Base-by-base conservation (phyloP, 2,329 filamentous ascomycete genomes). In the Ascochyta clinopodiicola region DNA sequence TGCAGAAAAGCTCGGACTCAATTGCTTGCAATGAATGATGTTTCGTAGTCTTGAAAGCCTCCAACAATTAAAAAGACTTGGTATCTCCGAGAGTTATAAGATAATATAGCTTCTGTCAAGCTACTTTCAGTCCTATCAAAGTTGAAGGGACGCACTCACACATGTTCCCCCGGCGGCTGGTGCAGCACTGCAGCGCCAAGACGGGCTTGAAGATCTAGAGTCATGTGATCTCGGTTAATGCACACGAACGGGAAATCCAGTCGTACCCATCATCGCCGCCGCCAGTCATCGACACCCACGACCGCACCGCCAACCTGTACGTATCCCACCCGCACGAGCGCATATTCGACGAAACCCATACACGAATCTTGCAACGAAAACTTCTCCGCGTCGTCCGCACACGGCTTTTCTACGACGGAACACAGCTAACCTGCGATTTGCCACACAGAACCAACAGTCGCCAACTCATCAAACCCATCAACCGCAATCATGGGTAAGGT, bases 401-500 rank as follows among this genome's bases (percentile, higher is more conserved):
- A 45, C 46, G 47, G 40, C 25, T 34, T 27, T 39, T 27, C 24
- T 24, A 19, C 60, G 42, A 21, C 35, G 47, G 36, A 50, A 62
- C 36, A 60, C 40, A 60, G 67, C 68, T 70, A 57, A 73, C 61
- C 44, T 51, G 56, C 56, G 51, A 61, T 71, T 74, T 66, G 72
- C 73, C 72, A 74, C 67, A 64, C 60, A 64, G 58, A 64, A 53
- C 50, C 53, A 67, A 61, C 61, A 57, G 60, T 59, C 65, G 62
- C 60, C 61, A 67, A 58, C 57, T 59, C 66, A 61, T 64, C 64
- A 61, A 63, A 65, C 58, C 63, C 63, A 70, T 63, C 69, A 78
- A 74, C 75, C 79, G 79, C 82, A 82, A 90, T 80, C 81, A 93
- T 94, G 90, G 90, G 90, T 84, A 94, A 94, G 85, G 90, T 94